phyloP scores from a whole-genome alignment of 768 basidiomycete genomes.

The Rossbeevera mucosa region DNA sequence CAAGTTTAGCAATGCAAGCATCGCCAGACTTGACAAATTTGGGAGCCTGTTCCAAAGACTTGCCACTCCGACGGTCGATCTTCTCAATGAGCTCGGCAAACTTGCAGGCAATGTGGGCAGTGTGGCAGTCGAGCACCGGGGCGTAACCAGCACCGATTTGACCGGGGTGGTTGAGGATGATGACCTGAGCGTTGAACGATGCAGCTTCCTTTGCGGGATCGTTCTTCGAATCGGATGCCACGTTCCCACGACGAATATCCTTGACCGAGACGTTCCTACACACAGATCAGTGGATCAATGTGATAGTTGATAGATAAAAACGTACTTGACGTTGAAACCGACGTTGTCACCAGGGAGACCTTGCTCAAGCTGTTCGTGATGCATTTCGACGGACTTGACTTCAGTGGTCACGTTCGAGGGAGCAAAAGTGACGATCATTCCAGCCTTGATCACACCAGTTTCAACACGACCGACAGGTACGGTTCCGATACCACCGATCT shows the following conservation, averaged over 20 bases:
- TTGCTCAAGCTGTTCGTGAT: conserved; percentile 94
- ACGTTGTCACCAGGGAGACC: conserved; percentile 99
- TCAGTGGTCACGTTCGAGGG: conserved; percentile 98
- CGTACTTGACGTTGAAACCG: conserved; percentile 96
- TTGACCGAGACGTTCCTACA: conserved; percentile 98
- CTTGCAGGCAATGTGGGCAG: conserved; percentile 99
- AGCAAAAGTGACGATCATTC: conserved; percentile 98
- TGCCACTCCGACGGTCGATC: conserved; percentile 98
- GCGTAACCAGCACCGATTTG: conserved; percentile 99
- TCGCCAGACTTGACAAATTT: conserved; percentile 99
- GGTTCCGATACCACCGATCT: conserved; percentile 99
- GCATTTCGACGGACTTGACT: conserved; percentile 99
- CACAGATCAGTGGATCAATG: conserved; percentile 4
- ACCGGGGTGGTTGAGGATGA: conserved; percentile 99
- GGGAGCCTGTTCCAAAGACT: conserved; percentile 79
- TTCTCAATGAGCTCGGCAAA: conserved; percentile 98
- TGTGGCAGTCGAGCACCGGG: conserved; percentile 99
- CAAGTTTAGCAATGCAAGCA: conserved; percentile 96
- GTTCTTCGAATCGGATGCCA: conserved; percentile 99
- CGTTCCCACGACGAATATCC: conserved; percentile 99
- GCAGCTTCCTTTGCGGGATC: conserved; percentile 99
- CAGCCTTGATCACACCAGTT: conserved; percentile 99
- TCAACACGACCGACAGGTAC: conserved; percentile 99
- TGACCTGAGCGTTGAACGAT: conserved; percentile 99
- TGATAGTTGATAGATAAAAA: conserved; percentile 4